A percentile compares a stretch with the other conserved stretches of the same genome.
phyloP scores from a whole-genome alignment of 2,329 filamentous ascomycete species.

The Fusarium verticillioides region DNA sequence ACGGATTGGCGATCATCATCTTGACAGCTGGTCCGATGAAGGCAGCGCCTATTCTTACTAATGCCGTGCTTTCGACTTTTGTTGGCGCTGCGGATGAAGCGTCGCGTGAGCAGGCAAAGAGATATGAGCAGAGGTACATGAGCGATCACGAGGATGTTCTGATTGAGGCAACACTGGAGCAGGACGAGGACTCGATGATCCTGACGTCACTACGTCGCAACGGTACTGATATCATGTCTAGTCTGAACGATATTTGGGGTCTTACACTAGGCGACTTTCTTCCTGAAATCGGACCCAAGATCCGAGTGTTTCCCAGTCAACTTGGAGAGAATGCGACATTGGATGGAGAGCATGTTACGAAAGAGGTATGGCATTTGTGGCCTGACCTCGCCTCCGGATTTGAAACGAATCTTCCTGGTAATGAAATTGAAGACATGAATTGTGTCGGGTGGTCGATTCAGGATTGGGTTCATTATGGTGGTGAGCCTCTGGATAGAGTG shows the following conservation, averaged over 20 bases:
- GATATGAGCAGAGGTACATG: conserved; percentile 30
- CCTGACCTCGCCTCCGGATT: conserved; percentile 23
- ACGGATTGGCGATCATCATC: conserved; percentile 47
- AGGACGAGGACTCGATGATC: conserved; percentile 43
- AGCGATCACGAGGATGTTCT: neutral
- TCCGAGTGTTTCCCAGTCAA: conserved; percentile 45
- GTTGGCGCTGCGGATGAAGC: conserved; percentile 45
- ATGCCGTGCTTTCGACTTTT: conserved; percentile 44
- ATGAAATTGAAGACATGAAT: conserved; percentile 32
- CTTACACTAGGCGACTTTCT: conserved; percentile 41
- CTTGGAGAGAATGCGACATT: conserved; percentile 20
- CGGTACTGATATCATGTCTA: conserved; percentile 32
- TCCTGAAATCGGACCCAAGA: conserved; percentile 19
- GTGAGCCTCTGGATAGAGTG: conserved; percentile 49
- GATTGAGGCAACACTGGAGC: conserved; percentile 32
- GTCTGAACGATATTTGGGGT: conserved; percentile 38
- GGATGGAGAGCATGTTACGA: conserved; percentile 10
- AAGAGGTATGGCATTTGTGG: conserved; percentile 47
- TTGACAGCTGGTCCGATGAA: conserved; percentile 48
- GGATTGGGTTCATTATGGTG: conserved; percentile 51
- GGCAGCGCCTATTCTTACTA: conserved; percentile 43
- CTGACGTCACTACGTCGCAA: conserved; percentile 39
- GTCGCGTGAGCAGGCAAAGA: conserved; percentile 42
- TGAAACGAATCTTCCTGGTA: conserved; percentile 46
- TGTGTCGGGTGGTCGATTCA: conserved; percentile 48